Conservation (phyloP, 257 asterid species). For the Cordia subcordata region DNA sequence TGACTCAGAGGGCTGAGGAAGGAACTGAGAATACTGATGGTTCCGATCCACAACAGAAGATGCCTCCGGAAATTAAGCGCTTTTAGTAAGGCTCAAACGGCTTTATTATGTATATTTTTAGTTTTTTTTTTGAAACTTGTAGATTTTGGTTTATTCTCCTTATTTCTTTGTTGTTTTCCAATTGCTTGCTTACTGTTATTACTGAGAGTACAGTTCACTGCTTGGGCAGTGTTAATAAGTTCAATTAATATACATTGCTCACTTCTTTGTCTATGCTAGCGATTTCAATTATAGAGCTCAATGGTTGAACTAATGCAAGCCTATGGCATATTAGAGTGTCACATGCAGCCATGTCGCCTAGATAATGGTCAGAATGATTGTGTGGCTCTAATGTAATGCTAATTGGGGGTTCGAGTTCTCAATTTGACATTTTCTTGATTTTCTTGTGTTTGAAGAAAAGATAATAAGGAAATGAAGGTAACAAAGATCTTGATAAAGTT, state of each 20-base stretch:
- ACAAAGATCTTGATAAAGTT: neutral
- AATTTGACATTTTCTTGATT: neutral
- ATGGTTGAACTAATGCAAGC: too few relatives aligned
- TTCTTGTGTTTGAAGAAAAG: neutral
- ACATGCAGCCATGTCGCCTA: too few relatives aligned
- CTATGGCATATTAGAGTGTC: too few relatives aligned
- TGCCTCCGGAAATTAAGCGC: conserved; percentile 90
- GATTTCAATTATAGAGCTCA: too few relatives aligned
- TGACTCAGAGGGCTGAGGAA: conserved; percentile 79
- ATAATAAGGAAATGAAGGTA: too few relatives aligned
- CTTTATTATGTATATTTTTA: conserved; percentile 3
- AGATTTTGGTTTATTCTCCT: neutral
- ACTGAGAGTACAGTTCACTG: too few relatives aligned
- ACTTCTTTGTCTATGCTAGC: too few relatives aligned
- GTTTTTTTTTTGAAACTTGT: neutral
- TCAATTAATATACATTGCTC: too few relatives aligned
- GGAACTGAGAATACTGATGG: conserved; percentile 58
- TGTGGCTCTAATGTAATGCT: neutral
- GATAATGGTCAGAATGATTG: too few relatives aligned
- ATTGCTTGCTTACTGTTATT: too few relatives aligned
- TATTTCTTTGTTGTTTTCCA: neutral
- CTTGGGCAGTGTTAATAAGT: too few relatives aligned
- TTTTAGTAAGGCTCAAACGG: conserved; percentile 51
- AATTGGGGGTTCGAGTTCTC: neutral
- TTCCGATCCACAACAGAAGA: conserved; percentile 66